These are phyloP conservation scores for Ganoderma sinense DNA, from an alignment of 1,284 basidiomycete species.

Conservation along the genomic window DNA sequence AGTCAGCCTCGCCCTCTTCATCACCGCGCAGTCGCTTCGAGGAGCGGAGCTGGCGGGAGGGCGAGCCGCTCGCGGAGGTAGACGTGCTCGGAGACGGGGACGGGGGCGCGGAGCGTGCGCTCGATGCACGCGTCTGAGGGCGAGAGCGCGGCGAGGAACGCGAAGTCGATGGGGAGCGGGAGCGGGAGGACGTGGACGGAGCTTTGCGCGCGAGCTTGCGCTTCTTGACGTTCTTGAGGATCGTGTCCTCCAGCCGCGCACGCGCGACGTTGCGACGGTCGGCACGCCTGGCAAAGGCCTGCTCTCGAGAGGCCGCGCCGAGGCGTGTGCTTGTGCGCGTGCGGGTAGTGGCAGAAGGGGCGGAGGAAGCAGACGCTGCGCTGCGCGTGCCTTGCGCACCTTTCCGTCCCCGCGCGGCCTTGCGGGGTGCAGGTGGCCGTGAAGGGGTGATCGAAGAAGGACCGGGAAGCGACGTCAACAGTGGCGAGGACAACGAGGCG, in stretches of 20 bases:
- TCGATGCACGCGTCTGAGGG: background rate
- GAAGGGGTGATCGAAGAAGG: constrained; percentile 6
- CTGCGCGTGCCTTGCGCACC: background rate
- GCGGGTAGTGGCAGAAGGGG: no score
- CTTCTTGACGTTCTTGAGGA: background rate
- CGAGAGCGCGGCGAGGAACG: background rate
- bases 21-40: background rate
- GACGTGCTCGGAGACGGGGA: background rate
- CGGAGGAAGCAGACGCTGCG: background rate
- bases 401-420: background rate
- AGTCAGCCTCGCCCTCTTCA: background rate
- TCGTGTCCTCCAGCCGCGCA: background rate
- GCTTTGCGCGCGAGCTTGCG: background rate
- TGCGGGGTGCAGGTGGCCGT: background rate
- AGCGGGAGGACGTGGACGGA: background rate
- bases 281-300: background rate
- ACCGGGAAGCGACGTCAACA: background rate
- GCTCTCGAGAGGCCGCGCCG: background rate
- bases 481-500: background rate
- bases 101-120: background rate
- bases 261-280: background rate
- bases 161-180: background rate
- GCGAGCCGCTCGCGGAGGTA: background rate
- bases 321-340: no score
- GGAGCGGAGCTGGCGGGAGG: background rate